Evolutionary conservation across 2,329 filamentous ascomycete species (phyloP).

Genomic region (Trichothecium sympodiale): DNA sequence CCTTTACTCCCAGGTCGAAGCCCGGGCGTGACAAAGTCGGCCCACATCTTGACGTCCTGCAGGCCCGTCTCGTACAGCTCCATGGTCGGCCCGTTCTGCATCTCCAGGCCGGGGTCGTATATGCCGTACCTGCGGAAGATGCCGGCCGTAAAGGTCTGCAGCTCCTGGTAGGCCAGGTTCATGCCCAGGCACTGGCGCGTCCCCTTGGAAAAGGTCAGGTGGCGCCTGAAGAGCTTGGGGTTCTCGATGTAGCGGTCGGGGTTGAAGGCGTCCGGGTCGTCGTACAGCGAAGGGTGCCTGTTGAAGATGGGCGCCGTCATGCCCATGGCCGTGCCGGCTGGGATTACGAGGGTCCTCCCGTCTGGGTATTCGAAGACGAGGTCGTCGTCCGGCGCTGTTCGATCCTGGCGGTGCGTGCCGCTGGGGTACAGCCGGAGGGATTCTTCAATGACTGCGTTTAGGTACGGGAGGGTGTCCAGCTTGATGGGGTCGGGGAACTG

Average conservation of each 20-base stretch:
- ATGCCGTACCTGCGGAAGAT: constrained; percentile 10
- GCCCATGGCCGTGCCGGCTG: constrained; percentile 18
- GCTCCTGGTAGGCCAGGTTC: constrained; percentile 10
- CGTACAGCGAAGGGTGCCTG: constrained; percentile 6
- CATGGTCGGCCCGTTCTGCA: constrained; percentile 7
- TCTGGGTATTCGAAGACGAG: constrained; percentile 13
- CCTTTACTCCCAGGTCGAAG: constrained; percentile 5
- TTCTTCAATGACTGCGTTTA: constrained; percentile 27
- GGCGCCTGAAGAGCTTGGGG: constrained; percentile 4
- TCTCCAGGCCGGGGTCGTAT: constrained; percentile 5
- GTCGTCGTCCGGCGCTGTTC: constrained; percentile 16
- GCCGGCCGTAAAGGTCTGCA: constrained; percentile 9
- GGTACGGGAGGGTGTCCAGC: constrained; percentile 21
- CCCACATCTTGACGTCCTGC: constrained; percentile 7
- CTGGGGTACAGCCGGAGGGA: constrained; percentile 28
- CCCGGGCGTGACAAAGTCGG: constrained; percentile 8
- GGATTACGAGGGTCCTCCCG: constrained; percentile 17
- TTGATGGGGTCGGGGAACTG: constrained; percentile 9
- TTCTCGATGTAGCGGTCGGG: constrained; percentile 11
- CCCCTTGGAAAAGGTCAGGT: constrained; percentile 10
- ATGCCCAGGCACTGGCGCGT: constrained; percentile 10
- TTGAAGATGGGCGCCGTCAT: constrained; percentile 23
- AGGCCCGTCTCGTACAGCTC: constrained; percentile 9
- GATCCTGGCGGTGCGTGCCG: constrained; percentile 17
- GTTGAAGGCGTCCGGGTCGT: constrained; percentile 16